Base-by-base conservation (phyloP, 495 filamentous ascomycete species). In the Neurospora hispaniola region DNA sequence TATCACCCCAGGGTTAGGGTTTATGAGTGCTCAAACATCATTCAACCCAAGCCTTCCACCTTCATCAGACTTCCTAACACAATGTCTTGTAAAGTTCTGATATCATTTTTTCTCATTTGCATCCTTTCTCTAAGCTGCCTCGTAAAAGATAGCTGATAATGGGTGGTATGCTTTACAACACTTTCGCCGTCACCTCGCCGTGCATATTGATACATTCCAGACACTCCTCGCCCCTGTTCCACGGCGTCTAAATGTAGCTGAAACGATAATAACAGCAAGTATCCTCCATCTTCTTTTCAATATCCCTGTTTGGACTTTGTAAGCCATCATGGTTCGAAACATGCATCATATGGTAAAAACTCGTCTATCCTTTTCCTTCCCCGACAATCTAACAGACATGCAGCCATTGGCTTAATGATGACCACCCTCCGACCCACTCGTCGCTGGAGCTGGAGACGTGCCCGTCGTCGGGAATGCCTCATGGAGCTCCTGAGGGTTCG, bases 401-500 rank as follows among this genome's bases (percentile, higher is more conserved):
- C 40, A 11, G 41, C 40, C 42, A 41, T 35, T 11, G 20, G 39
- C 18, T 71, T 62, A 44, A 66, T 71, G 44, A 39, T 31, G 44
- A 42, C 11, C 70, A 31, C 23, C 70, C 44, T 20, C 42, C 54
- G 20, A 54, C 11, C n/a, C 27, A 20, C 10, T 23, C 38, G 38
- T 71, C 41, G 39, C 3, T 71, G 9, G 69, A 20, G 23, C 39
- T 20, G 48, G 46, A 11, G 46, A 14, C 23, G 48, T 5, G 11
- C 6, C 27, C 48, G 48, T 31, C 38, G 10, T 0, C 16, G 23
- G 35, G 18, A 41, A 71, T 14, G 70, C 70, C 41, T 43, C 27
- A 16, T 43, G 38, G 27, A 41, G 23, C 10, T 74, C 73, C 38
- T 79, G 77, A 3, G 86, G 86, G 75, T 87, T 87, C 18, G 90